These are phyloP conservation scores for Erythrobasidium yunnanense DNA, from an alignment of 768 basidiomycete species.

Conservation along the genomic window DNA sequence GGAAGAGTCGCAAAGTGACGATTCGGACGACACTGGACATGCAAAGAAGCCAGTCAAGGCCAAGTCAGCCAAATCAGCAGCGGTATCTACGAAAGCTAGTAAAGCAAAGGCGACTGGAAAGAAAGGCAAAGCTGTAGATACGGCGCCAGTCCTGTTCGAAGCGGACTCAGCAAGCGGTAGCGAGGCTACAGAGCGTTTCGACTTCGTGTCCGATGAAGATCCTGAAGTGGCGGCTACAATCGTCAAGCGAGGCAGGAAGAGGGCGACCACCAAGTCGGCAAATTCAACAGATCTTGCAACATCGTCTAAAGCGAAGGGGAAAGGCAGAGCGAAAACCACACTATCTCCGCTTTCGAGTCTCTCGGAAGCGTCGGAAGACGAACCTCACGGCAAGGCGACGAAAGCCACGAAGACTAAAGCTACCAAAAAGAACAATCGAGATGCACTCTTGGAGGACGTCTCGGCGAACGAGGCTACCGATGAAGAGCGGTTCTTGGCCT, in stretches of 20 bases:
- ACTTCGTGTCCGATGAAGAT: constrained; percentile 7
- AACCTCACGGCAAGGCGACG: neutral
- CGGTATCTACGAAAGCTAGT: neutral
- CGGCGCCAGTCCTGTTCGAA: neutral
- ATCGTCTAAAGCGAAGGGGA: too few relatives aligned
- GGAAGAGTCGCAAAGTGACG: neutral
- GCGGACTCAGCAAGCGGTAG: neutral
- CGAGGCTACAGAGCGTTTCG: constrained; percentile 2
- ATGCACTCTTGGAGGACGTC: too few relatives aligned
- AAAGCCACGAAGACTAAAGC: neutral
- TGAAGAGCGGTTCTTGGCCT: neutral
- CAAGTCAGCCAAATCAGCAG: neutral
- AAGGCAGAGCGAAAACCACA: too few relatives aligned
- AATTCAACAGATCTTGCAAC: too few relatives aligned
- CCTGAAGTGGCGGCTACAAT: neutral
- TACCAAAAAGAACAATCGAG: too few relatives aligned
- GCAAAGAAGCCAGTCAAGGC: neutral
- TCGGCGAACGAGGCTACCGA: neutral
- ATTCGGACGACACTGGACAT: neutral
- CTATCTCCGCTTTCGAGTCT: too few relatives aligned
- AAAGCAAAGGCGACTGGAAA: neutral
- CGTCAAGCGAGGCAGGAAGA: too few relatives aligned
- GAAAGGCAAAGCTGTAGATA: neutral
- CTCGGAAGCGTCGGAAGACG: too few relatives aligned
- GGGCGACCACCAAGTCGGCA: too few relatives aligned